A percentile compares a stretch with the other conserved stretches of the same genome.
phyloP scores from a whole-genome alignment of 345 rosid genomes.

The Psidium friedrichsthalianum region DNA sequence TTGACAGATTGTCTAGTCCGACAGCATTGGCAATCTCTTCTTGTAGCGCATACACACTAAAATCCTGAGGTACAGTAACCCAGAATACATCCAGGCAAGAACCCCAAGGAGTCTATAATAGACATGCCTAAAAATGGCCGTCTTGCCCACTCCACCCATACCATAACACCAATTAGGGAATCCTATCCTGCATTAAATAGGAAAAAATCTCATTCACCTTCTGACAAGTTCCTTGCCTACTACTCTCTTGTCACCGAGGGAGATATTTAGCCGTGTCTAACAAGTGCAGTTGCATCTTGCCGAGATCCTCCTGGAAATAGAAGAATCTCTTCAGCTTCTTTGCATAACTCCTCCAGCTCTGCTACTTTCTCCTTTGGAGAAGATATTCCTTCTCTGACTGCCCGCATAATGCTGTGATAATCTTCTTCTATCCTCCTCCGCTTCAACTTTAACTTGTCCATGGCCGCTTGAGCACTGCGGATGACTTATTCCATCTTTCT shows the following conservation, averaged over 20 bases:
- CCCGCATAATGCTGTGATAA: not conserved
- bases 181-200: not conserved
- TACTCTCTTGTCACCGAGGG: not conserved
- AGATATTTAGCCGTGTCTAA: not conserved
- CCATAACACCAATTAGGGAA: not conserved
- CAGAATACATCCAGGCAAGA: not conserved
- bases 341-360: not conserved
- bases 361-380: not conserved
- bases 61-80: not conserved
- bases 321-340: not conserved
- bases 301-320: not conserved
- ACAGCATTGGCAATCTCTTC: not conserved
- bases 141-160: not conserved
- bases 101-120: not conserved
- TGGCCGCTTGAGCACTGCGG: not conserved
- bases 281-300: not conserved
- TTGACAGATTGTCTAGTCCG: not conserved
- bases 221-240: not conserved
- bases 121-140: not conserved
- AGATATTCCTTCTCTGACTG: not conserved
- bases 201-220: not conserved
- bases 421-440: not conserved
- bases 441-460: not conserved
- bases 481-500: not conserved
- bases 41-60: not conserved